Base-by-base conservation (phyloP, 108 stramenopile genomes). In the Seminavis robusta region DNA sequence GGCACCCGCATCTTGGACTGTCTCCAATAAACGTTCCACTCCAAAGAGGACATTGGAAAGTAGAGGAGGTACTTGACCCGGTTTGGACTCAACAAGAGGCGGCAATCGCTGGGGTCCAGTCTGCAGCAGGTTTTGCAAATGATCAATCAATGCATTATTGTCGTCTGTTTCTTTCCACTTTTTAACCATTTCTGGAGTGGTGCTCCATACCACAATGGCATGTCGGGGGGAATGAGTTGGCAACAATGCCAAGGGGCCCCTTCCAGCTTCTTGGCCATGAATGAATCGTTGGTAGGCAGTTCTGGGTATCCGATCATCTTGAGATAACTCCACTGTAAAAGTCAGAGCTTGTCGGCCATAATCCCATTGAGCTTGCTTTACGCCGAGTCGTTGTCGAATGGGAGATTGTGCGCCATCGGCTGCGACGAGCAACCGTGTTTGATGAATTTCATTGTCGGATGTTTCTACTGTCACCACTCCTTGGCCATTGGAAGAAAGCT, bases 171-270 rank as follows among this genome's bases (percentile, higher is more conserved):
- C 52, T 45, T 78, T 78, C 71, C 71, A 78, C 21, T 39, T 24
- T 37, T 53, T 17, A 10, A 79, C 67, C 10, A 65, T 65, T 47
- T 83, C 74, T 5, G 80, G 84, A 9, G 71, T 56, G 1, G 90
- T 88, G 28, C 86, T 88, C 90, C 90, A 92, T 1, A 92, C 90
- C 43, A 92, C 72, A 47, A 84, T 83, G 40, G 86, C 90, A 67
- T 92, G 84, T 15, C 57, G 54, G 20, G 68, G 59, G 25, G 74
- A 81, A 70, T 67, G 82, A 9, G 86, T 81, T 11, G 90, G 90
- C 16, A 92, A 64, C 48, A 92, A 60, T 44, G 90, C 90, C 55
- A 92, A 73, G 2, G 86, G 86, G 15, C 65, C 65, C n/a, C n/a
- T n/a, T n/a, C n/a, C n/a, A n/a, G n/a, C n/a, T n/a, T n/a, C n/a